Evolutionary conservation across 1,284 basidiomycete genomes (phyloP).

Genomic region (Leccinum cinnamomeum): DNA sequence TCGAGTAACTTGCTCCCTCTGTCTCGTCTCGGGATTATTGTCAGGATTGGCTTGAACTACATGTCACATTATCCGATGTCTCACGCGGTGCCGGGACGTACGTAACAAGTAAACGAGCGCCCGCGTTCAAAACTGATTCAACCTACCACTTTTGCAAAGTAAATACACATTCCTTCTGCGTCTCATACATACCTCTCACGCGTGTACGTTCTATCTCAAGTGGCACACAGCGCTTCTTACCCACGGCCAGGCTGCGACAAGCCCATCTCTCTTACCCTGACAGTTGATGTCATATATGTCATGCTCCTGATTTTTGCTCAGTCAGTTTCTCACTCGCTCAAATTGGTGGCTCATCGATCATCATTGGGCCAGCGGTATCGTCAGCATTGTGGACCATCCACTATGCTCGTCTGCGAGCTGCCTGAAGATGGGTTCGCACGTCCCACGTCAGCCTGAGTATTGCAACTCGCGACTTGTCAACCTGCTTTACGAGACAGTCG

Average conservation of each 20-base stretch:
- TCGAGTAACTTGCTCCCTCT: not conserved
- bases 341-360: no score
- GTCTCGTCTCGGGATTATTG: not conserved
- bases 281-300: not conserved
- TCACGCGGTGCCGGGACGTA: not conserved
- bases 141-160: not conserved
- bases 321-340: not conserved
- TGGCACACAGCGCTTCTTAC: constrained; percentile 1
- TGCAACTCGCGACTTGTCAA: not conserved
- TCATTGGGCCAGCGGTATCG: not conserved
- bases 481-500: not conserved
- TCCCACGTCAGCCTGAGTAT: constrained; percentile 3
- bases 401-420: not conserved
- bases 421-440: not conserved
- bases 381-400: not conserved
- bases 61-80: not conserved
- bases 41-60: not conserved
- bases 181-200: not conserved
- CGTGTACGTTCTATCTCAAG: not conserved
- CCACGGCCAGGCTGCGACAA: not conserved
- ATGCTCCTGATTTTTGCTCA: not conserved
- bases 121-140: not conserved
- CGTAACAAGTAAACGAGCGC: not conserved
- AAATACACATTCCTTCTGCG: not conserved
- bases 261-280: not conserved